phyloP scores from a whole-genome alignment of 2,329 filamentous ascomycete species.

The Xylariaceae sp. region DNA sequence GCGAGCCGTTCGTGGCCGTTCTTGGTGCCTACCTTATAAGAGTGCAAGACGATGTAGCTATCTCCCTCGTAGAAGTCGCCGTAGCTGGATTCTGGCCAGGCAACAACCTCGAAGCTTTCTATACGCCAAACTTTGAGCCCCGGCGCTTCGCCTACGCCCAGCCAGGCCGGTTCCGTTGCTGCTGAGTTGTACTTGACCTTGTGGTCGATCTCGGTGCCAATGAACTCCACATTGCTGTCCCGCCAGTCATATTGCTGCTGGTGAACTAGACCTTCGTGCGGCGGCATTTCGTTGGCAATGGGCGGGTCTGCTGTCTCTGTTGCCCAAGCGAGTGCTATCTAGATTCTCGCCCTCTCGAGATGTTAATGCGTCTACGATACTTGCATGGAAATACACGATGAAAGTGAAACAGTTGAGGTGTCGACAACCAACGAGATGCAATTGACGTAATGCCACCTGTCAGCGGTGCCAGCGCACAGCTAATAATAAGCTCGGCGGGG shows the following conservation, averaged over 20 bases:
- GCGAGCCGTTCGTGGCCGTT: conserved; percentile 42
- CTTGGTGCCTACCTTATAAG: conserved; percentile 48
- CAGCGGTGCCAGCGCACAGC: background rate
- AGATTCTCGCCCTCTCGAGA: background rate
- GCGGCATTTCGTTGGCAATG: conserved; percentile 46
- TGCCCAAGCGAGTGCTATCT: too few species aligned
- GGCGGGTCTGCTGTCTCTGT: too few species aligned
- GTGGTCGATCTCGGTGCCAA: conserved; percentile 62
- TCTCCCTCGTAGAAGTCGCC: conserved; percentile 65
- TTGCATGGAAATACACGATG: background rate
- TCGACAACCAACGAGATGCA: background rate
- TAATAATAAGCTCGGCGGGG: conserved; percentile 16
- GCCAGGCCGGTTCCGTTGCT: conserved; percentile 63
- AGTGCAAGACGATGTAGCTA: conserved; percentile 63
- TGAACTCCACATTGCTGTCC: conserved; percentile 64
- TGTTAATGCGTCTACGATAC: background rate
- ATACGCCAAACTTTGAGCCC: conserved; percentile 64
- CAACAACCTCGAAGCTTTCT: conserved; percentile 61
- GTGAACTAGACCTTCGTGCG: conserved; percentile 59
- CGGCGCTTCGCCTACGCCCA: conserved; percentile 50
- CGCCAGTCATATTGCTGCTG: conserved; percentile 62
- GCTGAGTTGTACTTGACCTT: conserved; percentile 65
- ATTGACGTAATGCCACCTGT: conserved; percentile 21
- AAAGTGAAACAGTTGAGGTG: background rate
- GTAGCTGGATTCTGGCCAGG: conserved; percentile 53